phyloP scores from a whole-genome alignment of 2,329 filamentous ascomycete species.

The Talaromyces sp. region DNA sequence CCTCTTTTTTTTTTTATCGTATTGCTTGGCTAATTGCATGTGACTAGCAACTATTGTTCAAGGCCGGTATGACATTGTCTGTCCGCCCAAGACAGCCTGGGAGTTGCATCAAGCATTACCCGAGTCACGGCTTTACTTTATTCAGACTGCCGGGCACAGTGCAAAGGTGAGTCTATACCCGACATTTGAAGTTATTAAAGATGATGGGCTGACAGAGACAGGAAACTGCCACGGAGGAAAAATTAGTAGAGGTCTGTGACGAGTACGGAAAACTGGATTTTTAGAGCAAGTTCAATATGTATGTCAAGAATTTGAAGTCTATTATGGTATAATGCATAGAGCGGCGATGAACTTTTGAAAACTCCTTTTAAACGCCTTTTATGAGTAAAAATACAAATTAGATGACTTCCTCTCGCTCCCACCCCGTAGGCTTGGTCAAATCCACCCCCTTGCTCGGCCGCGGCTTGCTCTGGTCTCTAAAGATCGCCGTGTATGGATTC shows the following conservation, averaged over 20 bases:
- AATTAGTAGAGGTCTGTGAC: constrained; percentile 1
- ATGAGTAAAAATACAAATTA: constrained; percentile 18
- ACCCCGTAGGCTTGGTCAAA: constrained; percentile 65
- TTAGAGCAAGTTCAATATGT: background rate
- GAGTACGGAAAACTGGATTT: background rate
- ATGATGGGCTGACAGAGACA: background rate
- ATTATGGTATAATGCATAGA: background rate
- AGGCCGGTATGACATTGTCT: background rate
- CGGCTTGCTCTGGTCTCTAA: constrained; percentile 61
- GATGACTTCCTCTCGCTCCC: constrained; percentile 77
- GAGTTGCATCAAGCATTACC: background rate
- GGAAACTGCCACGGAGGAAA: background rate
- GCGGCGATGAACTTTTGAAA: background rate
- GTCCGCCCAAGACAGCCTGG: background rate
- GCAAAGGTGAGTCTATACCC: background rate
- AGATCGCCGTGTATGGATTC: constrained; percentile 84
- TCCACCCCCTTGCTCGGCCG: constrained; percentile 67
- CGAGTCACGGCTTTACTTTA: background rate
- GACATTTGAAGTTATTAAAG: background rate
- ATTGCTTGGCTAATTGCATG: background rate
- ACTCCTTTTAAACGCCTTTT: background rate
- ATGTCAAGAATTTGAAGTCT: background rate
- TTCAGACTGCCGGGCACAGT: constrained; percentile 1
- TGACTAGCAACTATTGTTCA: background rate
- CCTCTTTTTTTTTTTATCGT: no score